These are phyloP conservation scores for Lepraria neglecta DNA, from an alignment of 495 filamentous ascomycete species.

Conservation along the genomic window DNA sequence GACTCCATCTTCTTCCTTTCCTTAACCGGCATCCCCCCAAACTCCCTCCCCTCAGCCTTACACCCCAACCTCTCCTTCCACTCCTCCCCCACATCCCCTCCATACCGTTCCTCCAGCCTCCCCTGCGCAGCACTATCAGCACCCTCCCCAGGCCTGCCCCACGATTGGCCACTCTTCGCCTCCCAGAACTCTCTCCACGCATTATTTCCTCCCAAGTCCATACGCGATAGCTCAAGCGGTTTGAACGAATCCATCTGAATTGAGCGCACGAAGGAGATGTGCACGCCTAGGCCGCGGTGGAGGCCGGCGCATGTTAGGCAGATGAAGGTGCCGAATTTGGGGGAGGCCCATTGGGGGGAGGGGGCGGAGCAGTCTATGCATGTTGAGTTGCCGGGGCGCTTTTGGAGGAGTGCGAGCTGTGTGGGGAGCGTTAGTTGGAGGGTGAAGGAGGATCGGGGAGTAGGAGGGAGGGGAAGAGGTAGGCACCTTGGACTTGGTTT, in stretches of 20 bases:
- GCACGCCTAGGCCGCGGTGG: conserved; percentile 89
- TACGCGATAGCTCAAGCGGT: conserved; percentile 71
- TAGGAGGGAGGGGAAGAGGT: neutral
- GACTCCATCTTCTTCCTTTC: conserved; percentile 35
- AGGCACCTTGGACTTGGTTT: conserved; percentile 82
- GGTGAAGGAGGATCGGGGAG: neutral
- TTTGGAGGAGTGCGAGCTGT: conserved; percentile 83
- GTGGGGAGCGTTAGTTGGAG: conserved; percentile 57
- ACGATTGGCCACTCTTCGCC: conserved; percentile 51
- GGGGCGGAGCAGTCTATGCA: conserved; percentile 95
- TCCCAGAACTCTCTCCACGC: conserved; percentile 83
- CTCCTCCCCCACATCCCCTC: conserved; percentile 82
- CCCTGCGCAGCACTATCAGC: conserved; percentile 50
- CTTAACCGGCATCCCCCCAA: conserved; percentile 35
- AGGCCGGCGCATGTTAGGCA: conserved; percentile 93
- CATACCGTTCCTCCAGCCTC: conserved; percentile 77
- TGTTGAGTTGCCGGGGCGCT: conserved; percentile 71
- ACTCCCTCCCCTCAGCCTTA: conserved; percentile 79
- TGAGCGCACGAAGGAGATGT: conserved; percentile 94
- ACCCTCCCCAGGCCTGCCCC: conserved; percentile 61
- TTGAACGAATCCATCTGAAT: conserved; percentile 99
- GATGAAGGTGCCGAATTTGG: conserved; percentile 85
- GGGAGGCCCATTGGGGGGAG: conserved; percentile 87
- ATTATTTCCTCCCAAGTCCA: conserved; percentile 80
- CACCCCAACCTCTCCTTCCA: conserved; percentile 85